phyloP scores from a whole-genome alignment of 257 asterid species.

The Vinca minor region DNA sequence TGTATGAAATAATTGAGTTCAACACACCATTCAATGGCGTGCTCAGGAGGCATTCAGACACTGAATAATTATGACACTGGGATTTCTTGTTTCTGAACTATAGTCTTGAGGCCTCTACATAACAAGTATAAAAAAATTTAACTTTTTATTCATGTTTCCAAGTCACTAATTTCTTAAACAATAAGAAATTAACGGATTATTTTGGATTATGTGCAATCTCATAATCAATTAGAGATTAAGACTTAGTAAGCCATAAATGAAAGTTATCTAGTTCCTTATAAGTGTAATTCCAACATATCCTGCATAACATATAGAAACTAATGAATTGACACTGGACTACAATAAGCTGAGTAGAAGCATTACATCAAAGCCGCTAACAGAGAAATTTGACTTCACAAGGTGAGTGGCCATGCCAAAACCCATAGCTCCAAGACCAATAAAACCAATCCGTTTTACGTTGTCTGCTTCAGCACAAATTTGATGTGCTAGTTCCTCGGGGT shows the following conservation, averaged over 20 bases:
- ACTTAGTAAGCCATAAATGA: not conserved
- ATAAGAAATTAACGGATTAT: not conserved
- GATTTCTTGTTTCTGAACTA: not conserved
- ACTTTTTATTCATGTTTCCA: not conserved
- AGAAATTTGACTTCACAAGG: conserved; percentile 71
- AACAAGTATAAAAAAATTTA: not conserved
- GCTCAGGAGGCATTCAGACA: not conserved
- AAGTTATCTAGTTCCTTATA: too few relatives aligned
- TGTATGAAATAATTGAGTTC: not conserved
- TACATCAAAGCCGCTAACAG: conserved; percentile 81
- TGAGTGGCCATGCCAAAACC: conserved; percentile 99
- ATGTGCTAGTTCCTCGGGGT: conserved; percentile 68
- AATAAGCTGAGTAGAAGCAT: conserved; percentile 24
- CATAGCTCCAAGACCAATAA: conserved; percentile 99
- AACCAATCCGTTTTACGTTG: conserved; percentile 61
- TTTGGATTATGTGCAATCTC: not conserved
- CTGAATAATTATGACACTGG: not conserved
- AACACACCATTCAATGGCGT: not conserved
- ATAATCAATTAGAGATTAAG: not conserved
- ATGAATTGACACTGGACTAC: not conserved
- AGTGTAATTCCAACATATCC: not conserved
- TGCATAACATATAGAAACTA: not conserved
- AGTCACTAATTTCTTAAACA: not conserved
- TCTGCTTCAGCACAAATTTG: conserved; percentile 51
- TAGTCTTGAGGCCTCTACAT: not conserved